Conservation (phyloP, 2,329 filamentous ascomycete species). For the Arthroderma uncinatum region DNA sequence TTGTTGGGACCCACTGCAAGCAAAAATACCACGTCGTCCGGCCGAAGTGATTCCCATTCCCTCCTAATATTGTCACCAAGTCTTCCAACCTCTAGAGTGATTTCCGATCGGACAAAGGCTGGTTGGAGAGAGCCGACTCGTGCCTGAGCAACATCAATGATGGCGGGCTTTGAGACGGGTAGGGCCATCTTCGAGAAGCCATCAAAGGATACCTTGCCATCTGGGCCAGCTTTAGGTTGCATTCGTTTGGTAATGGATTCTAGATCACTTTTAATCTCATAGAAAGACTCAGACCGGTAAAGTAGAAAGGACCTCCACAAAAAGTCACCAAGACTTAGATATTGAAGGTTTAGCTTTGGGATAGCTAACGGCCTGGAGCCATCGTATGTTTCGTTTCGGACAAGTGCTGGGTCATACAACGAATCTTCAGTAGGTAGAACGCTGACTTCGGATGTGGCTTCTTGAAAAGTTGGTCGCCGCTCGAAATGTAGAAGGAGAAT, state of each 20-base stretch:
- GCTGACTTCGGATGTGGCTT: constrained; percentile 57
- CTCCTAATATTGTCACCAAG: constrained; percentile 62
- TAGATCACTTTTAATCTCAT: constrained; percentile 83
- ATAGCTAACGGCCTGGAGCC: constrained; percentile 78
- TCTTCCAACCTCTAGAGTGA: constrained; percentile 69
- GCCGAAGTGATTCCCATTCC: constrained; percentile 82
- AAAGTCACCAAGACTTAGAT: constrained; percentile 88
- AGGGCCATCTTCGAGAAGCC: constrained; percentile 90
- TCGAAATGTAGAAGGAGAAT: constrained; percentile 65
- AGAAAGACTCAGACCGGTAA: constrained; percentile 84
- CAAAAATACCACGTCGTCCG: constrained; percentile 83
- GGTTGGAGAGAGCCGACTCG: constrained; percentile 73
- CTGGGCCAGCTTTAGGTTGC: constrained; percentile 53
- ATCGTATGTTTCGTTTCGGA: constrained; percentile 77
- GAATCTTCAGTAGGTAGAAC: constrained; percentile 72
- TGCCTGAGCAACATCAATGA: constrained; percentile 74
- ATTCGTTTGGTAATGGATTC: constrained; percentile 71
- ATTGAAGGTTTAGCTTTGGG: constrained; percentile 91
- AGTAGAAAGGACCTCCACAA: constrained; percentile 88
- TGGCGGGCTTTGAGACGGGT: constrained; percentile 70
- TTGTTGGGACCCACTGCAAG: constrained; percentile 57
- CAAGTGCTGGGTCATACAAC: constrained; percentile 66
- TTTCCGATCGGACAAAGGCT: constrained; percentile 75
- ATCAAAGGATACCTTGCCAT: constrained; percentile 56
- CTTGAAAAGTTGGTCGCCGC: constrained; percentile 69